Evolutionary conservation across 2,329 filamentous ascomycete genomes (phyloP), one percentile per base, ranked within the genome.

Genomic region (Neofusicoccum laricinum): DNA sequence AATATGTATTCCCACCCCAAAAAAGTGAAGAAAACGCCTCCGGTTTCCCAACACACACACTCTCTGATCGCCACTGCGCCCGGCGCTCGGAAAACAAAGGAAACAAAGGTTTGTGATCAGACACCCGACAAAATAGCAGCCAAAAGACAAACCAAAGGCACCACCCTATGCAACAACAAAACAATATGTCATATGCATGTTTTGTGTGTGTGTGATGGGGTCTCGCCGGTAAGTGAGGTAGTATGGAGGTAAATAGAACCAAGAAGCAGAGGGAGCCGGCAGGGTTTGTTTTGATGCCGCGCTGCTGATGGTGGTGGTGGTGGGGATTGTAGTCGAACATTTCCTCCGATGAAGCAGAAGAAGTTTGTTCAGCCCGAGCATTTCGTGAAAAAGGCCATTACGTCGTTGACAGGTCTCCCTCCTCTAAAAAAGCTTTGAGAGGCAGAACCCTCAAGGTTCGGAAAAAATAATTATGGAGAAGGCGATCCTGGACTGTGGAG

Each of bases 381-480:
- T 30, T 61, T 61, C 58, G 58, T 61, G 25, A 30, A 30, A 30
- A 50, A 30, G 40, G 58, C 58, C 58, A 61, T 61, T 61, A 61
- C 32, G 43, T 61, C 58, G 58, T 61, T 25, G 58, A 55, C 21
- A 61, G 32, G 43, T 46, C 55, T 59, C 21, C 58, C 45, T 49
- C 57, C 57, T 50, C 58, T 61, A 61, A 19, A 61, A 32, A 19
- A 30, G n/a, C 25, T 30, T 30, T 30, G 25, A 48, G 46, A 61
- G 43, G 58, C 17, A 30, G 41, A 48, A 30, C 58, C 25, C 30
- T 50, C 58, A 15, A 30, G 25, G 21, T 30, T 49, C 53, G 21
- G 53, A 40, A 14, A 38, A 19, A 34, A 32, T 14, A 17, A 59
- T 59, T 59, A 59, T 46, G 41, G 30, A 46, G 41, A 46, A 59